Base-by-base conservation (phyloP, 495 filamentous ascomycete genomes). In the Bryoglossum gracile region DNA sequence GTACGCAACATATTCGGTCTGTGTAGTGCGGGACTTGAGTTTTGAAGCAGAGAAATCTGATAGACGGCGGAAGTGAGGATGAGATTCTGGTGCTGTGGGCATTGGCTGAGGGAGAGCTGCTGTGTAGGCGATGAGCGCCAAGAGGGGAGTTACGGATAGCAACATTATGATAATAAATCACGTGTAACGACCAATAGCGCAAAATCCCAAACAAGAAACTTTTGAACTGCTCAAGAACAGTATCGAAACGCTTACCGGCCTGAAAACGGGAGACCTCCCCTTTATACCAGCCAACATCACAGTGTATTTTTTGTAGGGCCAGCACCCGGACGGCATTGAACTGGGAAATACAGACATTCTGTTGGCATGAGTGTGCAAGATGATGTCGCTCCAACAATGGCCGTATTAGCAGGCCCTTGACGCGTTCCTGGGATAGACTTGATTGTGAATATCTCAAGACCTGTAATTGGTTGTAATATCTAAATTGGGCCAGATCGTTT, bases 1-100 rank as follows among this genome's bases (percentile, higher is more conserved):
- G 37, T 59, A 53, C 2, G 24, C 24, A 19, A 50, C 23, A 38
- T 59, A 59, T 21, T 54, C 51, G 24, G 33, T 17, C 21, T 43
- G 14, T 30, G 56, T 40, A 8, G 38, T 43, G 37, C 56, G 41
- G 4, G 25, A 16, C n/a, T 23, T 42, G 23, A 54, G 19, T 30
- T 33, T 35, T 9, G 45, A 40, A n/a, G n/a, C n/a, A n/a, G n/a
- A n/a, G n/a, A n/a, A n/a, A n/a, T n/a, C n/a, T 25, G 24, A 16
- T 17, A 47, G 39, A 18, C 42, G 51, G 14, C 40, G 43, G 4
- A 18, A 36, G 5, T 50, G 28, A 40, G 49, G 8, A 8, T 8
- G 16, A 0, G 39, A 22, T 21, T 24, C 19, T 9, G 45, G 24
- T 23, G n/a, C n/a, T n/a, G n/a, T 50, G 24, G 19, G 53, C 37